Evolutionary conservation across 495 filamentous ascomycete genomes (phyloP), one percentile per base, ranked within the genome.

Genomic region (Beverwykella pulmonaria): DNA sequence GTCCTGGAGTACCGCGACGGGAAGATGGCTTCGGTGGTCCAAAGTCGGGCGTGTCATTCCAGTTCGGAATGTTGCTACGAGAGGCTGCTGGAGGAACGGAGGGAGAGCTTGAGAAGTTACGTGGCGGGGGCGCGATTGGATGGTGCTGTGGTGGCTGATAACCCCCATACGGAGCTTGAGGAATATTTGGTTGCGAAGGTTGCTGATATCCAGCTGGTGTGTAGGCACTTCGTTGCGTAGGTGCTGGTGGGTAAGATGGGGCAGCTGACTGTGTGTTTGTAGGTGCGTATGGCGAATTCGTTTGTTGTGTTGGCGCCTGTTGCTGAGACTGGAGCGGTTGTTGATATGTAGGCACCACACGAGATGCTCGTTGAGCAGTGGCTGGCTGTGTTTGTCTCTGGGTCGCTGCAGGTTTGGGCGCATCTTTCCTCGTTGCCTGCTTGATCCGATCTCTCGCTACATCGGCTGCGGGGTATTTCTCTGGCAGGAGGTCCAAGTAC

Each of bases 1-100:
- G 75, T 41, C 83, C 85, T 29, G 92, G 92, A 12, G 92, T 96
- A 39, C 80, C 82, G 71, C 87, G 83, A 59, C 92, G 84, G 12
- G 87, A 83, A 12, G 83, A 79, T 26, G 88, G 85, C 44, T 88
- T 80, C 74, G 93, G 95, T 29, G 86, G 83, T 27, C 97, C 90
- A 69, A 96, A 73, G 29, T 76, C 86, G 0, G 94, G 94, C 60
- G 93, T 87, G 77, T 99, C 94, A 69, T 99, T 99, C 94, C 94
- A 99, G 57, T 88, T 88, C 34, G 86, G 84, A 46, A 86, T 84
- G 62, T 89, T 87, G 62, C 84, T 86, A 64, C 83, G 83, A 62
- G 86, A 89, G 19, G 90, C 83, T 56, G 92, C 69, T 30, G 77
- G 92, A 14, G 90, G 88, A 57, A 77, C 73, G 2, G 87, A 84